phyloP scores from a whole-genome alignment of 2,329 filamentous ascomycete species.

The Ophiosphaerella herpotricha region DNA sequence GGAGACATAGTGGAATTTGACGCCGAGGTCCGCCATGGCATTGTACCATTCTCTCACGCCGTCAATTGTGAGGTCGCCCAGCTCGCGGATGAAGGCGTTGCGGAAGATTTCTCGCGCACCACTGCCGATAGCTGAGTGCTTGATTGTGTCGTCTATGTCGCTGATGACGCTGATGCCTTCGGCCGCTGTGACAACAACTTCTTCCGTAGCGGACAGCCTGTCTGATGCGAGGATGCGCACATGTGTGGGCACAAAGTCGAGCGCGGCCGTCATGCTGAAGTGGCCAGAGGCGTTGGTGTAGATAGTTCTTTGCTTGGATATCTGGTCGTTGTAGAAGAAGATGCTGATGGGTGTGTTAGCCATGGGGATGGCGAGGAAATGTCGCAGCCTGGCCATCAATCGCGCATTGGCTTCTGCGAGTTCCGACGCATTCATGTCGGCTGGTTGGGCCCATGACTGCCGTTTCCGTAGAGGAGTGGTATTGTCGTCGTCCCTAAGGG shows the following conservation, averaged over 20 bases:
- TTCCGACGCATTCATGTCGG: slow-evolving; percentile 75
- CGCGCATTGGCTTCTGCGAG: slow-evolving; percentile 80
- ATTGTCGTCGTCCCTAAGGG: slow-evolving; percentile 30
- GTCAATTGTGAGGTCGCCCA: slow-evolving; percentile 79
- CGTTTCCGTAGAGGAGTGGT: slow-evolving; percentile 53
- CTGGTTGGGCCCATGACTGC: slow-evolving; percentile 55
- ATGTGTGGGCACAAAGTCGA: slow-evolving; percentile 90
- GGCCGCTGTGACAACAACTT: slow-evolving; percentile 76
- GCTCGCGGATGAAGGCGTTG: slow-evolving; percentile 89
- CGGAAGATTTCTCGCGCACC: slow-evolving; percentile 94
- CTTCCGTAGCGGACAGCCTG: slow-evolving; percentile 77
- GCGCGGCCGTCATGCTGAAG: slow-evolving; percentile 76
- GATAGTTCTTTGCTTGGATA: slow-evolving; percentile 82
- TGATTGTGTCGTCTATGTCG: slow-evolving; percentile 97
- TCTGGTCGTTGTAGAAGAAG: slow-evolving; percentile 89
- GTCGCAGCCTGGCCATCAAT: slow-evolving; percentile 82
- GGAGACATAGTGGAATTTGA: slow-evolving; percentile 95
- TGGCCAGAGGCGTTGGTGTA: slow-evolving; percentile 88
- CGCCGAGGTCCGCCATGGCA: slow-evolving; percentile 75
- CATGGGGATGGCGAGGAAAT: slow-evolving; percentile 86
- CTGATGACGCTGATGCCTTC: slow-evolving; percentile 89
- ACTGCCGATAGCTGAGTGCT: slow-evolving; percentile 85
- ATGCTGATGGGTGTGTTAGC: slow-evolving; percentile 80
- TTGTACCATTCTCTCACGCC: slow-evolving; percentile 92
- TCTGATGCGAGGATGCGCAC: slow-evolving; percentile 87